Evolutionary conservation across 495 filamentous ascomycete species (phyloP), one percentile per base, ranked within the genome.

Genomic region (Talaromyces liani): DNA sequence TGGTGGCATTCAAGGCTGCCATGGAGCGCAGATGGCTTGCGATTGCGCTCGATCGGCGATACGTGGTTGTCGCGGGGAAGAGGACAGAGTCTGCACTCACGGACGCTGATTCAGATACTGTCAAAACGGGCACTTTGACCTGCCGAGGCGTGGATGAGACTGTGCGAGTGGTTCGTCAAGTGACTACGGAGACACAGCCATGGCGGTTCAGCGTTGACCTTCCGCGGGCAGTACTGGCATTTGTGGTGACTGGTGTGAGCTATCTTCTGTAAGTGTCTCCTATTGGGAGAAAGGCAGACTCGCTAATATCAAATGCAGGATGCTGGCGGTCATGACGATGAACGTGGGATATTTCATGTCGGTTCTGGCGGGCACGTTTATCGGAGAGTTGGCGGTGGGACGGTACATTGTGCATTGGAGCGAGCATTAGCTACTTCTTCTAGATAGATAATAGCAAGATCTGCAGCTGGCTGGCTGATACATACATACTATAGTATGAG

Each of bases 271-370:
- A 81, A 82, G 92, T 65, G 36, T 58, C 9, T 25, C n/a, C 8
- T 61, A 6, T n/a, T 25, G 16, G 18, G 4, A 36, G 41, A 31
- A 10, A 25, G 3, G 29, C 20, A 56, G 22, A 29, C 22, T 56
- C 22, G 27, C 62, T 66, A 6, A 49, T 63, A 29, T 9, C 59
- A n/a, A n/a, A 9, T 41, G 18, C 69, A 98, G 93, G 58, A 98
- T 98, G 93, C 79, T 98, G 76, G 93, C 91, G n/a, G 90, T 96
- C 68, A 98, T 98, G 93, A 94, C 92, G 3, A 84, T 93, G 85
- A 98, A 98, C 69, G 84, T 97, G 53, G 93, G 93, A n/a, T 98
- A 96, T 70, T 97, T 97, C 76, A 75, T 93, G 27, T 92, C 93
- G 1, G 84, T 96, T 1, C 84, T 98, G 24, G 89, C 77, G 6